Conservation (phyloP, 345 rosid species). For the Heritiera fomes region DNA sequence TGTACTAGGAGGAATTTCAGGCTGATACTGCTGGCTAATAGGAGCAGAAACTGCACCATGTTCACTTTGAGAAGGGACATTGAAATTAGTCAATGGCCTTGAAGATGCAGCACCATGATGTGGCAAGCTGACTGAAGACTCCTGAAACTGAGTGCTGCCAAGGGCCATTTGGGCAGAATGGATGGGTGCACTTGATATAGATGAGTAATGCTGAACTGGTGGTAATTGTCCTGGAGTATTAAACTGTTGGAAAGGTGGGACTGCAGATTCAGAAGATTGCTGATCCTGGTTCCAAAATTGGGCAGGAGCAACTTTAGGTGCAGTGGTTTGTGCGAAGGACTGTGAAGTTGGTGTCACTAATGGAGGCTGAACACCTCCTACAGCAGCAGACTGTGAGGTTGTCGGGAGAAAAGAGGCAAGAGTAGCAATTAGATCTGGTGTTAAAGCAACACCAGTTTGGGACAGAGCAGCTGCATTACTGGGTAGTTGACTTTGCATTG, state of each 20-base stretch:
- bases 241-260: conserved; percentile 49
- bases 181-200: conserved; percentile 39
- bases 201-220: conserved; percentile 47
- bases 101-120: conserved; percentile 50
- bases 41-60: conserved; percentile 55
- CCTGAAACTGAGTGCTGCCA: conserved; percentile 48
- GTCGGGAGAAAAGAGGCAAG: conserved; percentile 69
- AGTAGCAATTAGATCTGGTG: conserved; percentile 85
- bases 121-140: conserved; percentile 42
- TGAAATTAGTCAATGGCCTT: conserved; percentile 38
- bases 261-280: conserved; percentile 41
- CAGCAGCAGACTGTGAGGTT: conserved; percentile 43
- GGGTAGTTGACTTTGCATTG: conserved; percentile 37
- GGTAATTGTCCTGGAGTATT: conserved; percentile 45
- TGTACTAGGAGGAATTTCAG: conserved; percentile 41
- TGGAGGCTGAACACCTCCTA: conserved; percentile 48
- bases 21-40: conserved; percentile 58
- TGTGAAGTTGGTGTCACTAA: conserved; percentile 41
- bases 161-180: conserved; percentile 45
- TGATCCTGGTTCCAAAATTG: conserved; percentile 58
- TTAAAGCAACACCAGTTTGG: conserved; percentile 62
- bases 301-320: conserved; percentile 37
- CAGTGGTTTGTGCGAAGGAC: conserved; percentile 42
- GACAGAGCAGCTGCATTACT: conserved; percentile 40
- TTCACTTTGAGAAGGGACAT: conserved; percentile 53